These are phyloP conservation scores for Cyclotella sp. DNA, from an alignment of 108 stramenopile species.

Conservation along the genomic window DNA sequence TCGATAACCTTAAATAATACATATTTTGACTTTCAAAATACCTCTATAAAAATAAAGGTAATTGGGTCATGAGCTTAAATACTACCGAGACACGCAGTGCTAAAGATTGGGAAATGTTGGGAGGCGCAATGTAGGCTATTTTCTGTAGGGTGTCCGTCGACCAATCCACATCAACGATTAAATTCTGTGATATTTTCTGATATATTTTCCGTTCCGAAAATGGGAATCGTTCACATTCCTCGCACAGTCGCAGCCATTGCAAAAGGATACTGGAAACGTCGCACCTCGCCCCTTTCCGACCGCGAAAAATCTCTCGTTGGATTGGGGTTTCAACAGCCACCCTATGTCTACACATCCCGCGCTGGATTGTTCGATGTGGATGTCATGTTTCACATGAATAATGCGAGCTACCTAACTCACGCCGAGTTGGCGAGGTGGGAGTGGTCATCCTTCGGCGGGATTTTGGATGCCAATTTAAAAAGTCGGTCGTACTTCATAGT, in stretches of 20 bases:
- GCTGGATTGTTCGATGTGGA: constrained; percentile 76
- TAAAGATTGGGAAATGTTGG: too few relatives aligned
- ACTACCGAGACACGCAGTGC: too few relatives aligned
- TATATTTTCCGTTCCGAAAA: too few relatives aligned
- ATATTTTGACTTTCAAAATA: too few relatives aligned
- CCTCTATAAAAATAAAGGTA: too few relatives aligned
- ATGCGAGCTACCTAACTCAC: constrained; percentile 74
- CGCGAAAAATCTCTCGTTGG: constrained; percentile 38
- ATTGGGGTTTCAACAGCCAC: constrained; percentile 27
- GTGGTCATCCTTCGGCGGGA: constrained; percentile 62
- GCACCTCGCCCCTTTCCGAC: constrained; percentile 31
- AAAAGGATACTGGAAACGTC: constrained; percentile 38
- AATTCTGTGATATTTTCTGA: too few relatives aligned
- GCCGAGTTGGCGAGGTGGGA: constrained; percentile 81
- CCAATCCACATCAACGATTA: too few relatives aligned
- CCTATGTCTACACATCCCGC: constrained; percentile 58
- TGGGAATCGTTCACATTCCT: constrained; percentile 51
- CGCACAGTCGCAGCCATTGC: constrained; percentile 37
- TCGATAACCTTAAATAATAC: too few relatives aligned
- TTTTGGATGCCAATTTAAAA: constrained; percentile 39
- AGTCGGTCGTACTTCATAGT: constrained; percentile 58
- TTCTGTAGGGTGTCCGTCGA: too few relatives aligned
- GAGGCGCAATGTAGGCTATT: too few relatives aligned
- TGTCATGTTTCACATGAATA: constrained; percentile 73
- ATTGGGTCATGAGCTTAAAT: too few relatives aligned